Evolutionary conservation across 495 filamentous ascomycete species (phyloP).

Genomic region (Penicillium arizonense): DNA sequence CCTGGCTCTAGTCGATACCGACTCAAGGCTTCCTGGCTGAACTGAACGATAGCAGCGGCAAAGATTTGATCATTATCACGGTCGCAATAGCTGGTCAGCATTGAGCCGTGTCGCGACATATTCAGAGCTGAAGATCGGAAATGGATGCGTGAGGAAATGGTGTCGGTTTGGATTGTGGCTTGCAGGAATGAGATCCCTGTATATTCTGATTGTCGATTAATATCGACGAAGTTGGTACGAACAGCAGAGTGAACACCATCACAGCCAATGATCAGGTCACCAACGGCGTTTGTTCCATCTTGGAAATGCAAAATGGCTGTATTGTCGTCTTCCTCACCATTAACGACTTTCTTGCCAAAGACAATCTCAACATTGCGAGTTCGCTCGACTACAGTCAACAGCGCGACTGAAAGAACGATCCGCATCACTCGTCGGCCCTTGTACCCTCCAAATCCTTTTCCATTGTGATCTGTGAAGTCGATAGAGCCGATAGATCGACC

Average conservation of each 20-base stretch:
- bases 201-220: constrained; percentile 47
- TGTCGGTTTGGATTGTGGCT: constrained; percentile 35
- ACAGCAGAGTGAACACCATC: constrained; percentile 63
- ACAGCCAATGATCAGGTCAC: constrained; percentile 58
- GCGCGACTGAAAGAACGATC: constrained; percentile 43
- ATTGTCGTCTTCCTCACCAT: constrained; percentile 36
- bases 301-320: constrained; percentile 49
- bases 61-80: constrained; percentile 45
- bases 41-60: constrained; percentile 54
- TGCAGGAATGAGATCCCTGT: constrained; percentile 58
- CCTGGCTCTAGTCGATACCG: constrained; percentile 33
- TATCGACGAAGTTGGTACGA: constrained; percentile 52
- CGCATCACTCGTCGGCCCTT: constrained; percentile 49
- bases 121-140: constrained; percentile 51
- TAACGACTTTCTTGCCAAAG: constrained; percentile 39
- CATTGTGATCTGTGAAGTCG: constrained; percentile 38
- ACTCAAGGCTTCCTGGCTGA: constrained; percentile 36
- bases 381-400: constrained; percentile 45
- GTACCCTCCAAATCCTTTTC: constrained; percentile 41
- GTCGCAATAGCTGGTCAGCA: constrained; percentile 53
- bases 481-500: constrained; percentile 43
- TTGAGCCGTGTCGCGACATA: constrained; percentile 51
- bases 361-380: constrained; percentile 35
- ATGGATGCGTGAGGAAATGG: constrained; percentile 31
- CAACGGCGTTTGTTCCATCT: constrained; percentile 45